Conservation (phyloP, 148 eudicot species). For the Rhododendron molle region DNA sequence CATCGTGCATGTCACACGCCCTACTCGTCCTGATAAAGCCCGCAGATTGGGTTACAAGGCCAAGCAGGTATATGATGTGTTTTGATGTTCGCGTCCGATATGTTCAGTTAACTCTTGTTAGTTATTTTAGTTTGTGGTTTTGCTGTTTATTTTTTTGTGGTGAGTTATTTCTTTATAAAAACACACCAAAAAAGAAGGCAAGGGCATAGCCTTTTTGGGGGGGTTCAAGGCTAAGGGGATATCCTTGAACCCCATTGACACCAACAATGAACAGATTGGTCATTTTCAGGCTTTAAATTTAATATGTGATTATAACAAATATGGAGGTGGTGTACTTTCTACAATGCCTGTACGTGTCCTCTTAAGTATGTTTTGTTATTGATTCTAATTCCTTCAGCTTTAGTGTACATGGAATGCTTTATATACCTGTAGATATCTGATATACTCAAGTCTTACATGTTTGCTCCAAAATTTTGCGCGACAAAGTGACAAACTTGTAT, state of each 20-base stretch:
- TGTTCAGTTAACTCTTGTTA: background rate
- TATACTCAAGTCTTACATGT: background rate
- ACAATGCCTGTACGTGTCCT: background rate
- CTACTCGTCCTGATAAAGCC: slow-evolving; percentile 44
- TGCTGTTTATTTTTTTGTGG: background rate
- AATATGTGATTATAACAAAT: background rate
- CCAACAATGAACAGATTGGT: background rate
- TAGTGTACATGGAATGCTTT: background rate
- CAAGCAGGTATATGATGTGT: slow-evolving; percentile 23
- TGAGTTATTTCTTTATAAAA: background rate
- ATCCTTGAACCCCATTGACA: background rate
- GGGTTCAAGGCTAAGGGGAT: no score
- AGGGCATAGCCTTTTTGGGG: background rate
- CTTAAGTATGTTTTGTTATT: background rate
- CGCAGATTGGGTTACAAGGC: slow-evolving; percentile 39
- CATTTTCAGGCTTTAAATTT: background rate
- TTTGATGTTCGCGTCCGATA: background rate
- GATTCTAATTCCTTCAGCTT: background rate
- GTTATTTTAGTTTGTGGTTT: background rate
- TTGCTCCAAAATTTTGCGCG: background rate
- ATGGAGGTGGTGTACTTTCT: background rate
- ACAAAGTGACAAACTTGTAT: background rate
- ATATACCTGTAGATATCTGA: background rate
- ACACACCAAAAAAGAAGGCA: background rate
- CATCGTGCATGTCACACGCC: slow-evolving; percentile 29